Base-by-base conservation (phyloP, 1,284 basidiomycete species). In the Coniferiporia weirii region DNA sequence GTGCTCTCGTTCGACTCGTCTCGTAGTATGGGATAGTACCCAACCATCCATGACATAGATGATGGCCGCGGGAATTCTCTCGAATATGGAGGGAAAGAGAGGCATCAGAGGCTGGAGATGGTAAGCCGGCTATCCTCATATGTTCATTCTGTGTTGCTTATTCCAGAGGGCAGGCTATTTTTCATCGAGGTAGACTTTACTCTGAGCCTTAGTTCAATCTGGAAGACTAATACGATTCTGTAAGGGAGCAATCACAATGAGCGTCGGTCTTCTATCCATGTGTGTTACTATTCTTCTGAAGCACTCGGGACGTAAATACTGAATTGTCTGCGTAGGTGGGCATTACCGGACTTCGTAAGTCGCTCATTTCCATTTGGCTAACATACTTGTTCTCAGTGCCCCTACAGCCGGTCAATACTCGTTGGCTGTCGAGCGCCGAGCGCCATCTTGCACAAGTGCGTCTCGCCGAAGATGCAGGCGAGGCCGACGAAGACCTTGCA, bases 81-180 rank as follows among this genome's bases (percentile, higher is more conserved):
- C 67, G 13, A 73, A 70, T 49, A 78, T 79, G 77, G 72, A 79
- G 48, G 77, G 77, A 4, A 66, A 65, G 5, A 68, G 70, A 4
- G 76, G 77, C 2, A 72, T 76, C 34, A 68, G 72, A 6, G 78
- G 76, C 1, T 81, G 78, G 79, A 60, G 70, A 52, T 75, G 72
- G 71, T 67, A 34, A 56, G 59, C 35, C 6, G 20, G 44, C 38
- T 48, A 10, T 12, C 10, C 1, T 27, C 45, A 35, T 15, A 59
- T 17, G 13, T 50, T 17, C 32, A 48, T 13, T 55, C 3, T 43
- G 38, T 1, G 27, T 49, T 13, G 15, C 35, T 56, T 13, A 45
- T n/a, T 32, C 17, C 6, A 9, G 32, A 35, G 7, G 48, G 3
- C 34, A 65, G 66, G 68, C 52, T 69, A 40, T 69, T 69, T 52